These are phyloP conservation scores for Penicillium coffeae DNA, from an alignment of 495 filamentous ascomycete species.

Conservation along the genomic window DNA sequence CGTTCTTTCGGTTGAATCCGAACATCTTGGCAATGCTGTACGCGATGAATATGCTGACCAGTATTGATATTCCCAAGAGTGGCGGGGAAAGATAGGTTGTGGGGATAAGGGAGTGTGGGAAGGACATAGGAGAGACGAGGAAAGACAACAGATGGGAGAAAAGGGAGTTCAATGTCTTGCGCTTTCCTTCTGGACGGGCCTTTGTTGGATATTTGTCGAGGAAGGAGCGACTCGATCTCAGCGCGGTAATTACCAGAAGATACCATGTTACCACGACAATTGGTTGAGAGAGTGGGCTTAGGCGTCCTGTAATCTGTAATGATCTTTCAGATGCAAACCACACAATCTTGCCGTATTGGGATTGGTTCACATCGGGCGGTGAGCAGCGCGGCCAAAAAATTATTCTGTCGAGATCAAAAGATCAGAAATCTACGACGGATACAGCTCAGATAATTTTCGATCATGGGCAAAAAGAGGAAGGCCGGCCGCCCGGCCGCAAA, in stretches of 20 bases:
- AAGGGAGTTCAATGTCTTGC: not conserved
- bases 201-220: conserved; percentile 1
- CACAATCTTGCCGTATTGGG: conserved; percentile 15
- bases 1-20: conserved; percentile 61
- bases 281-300: not conserved
- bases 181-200: conserved; percentile 3
- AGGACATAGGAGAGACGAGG: conserved; percentile 27
- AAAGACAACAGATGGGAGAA: conserved; percentile 11
- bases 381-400: conserved; percentile 28
- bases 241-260: conserved; percentile 2
- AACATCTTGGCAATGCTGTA: conserved; percentile 57
- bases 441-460: conserved; percentile 13
- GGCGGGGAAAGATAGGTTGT: conserved; percentile 26
- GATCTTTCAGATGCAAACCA: conserved; percentile 18
- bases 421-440: conserved; percentile 3
- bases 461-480: conserved; percentile 83
- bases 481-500: conserved; percentile 52
- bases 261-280: conserved; percentile 6
- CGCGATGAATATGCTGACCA: conserved; percentile 44
- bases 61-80: conserved; percentile 37
- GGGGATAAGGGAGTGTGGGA: conserved; percentile 19
- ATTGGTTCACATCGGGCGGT: conserved; percentile 27
- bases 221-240: conserved; percentile 7
- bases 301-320: conserved; percentile 4
- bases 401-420: conserved; percentile 30